A percentile compares a stretch with the other conserved stretches of the same genome.
Evolutionary conservation across 305 asterid species (phyloP).

Genomic region (Nicotiana rustica): DNA sequence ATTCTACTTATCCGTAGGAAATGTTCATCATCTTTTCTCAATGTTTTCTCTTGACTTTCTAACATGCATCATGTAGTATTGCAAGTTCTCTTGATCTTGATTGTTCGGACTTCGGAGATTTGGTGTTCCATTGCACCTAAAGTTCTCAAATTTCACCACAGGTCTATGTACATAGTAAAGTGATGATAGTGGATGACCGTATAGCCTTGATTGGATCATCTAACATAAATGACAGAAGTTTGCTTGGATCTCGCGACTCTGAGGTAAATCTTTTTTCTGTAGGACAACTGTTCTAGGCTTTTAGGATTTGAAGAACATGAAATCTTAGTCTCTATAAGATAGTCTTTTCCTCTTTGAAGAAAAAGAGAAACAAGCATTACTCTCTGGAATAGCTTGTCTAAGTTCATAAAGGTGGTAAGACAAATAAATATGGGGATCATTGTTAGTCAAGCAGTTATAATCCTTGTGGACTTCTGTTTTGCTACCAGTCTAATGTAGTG

Average conservation of each 20-base stretch:
- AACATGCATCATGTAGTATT: not conserved
- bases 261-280: slow-evolving; percentile 61
- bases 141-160: slow-evolving; percentile 40
- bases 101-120: slow-evolving; percentile 33
- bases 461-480: not conserved
- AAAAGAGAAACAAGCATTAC: slow-evolving; percentile 8
- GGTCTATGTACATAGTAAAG: slow-evolving; percentile 97
- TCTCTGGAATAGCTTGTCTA: slow-evolving; percentile 12
- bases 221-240: slow-evolving; percentile 94
- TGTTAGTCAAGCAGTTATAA: slow-evolving; percentile 10
- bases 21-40: slow-evolving; percentile 4
- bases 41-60: slow-evolving; percentile 18
- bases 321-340: not conserved
- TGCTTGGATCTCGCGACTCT: slow-evolving; percentile 95
- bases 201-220: slow-evolving; percentile 86
- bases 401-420: not conserved
- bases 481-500: not conserved
- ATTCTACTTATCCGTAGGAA: not conserved
- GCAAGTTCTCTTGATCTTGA: slow-evolving; percentile 1
- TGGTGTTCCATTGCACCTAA: slow-evolving; percentile 15
- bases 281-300: not conserved
- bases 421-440: not conserved
- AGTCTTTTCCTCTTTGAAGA: not conserved
- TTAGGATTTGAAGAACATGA: not conserved
- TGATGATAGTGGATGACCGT: slow-evolving; percentile 91